Evolutionary conservation across 768 basidiomycete genomes (phyloP).

Genomic region (Xerocomellus chrysenteron): DNA sequence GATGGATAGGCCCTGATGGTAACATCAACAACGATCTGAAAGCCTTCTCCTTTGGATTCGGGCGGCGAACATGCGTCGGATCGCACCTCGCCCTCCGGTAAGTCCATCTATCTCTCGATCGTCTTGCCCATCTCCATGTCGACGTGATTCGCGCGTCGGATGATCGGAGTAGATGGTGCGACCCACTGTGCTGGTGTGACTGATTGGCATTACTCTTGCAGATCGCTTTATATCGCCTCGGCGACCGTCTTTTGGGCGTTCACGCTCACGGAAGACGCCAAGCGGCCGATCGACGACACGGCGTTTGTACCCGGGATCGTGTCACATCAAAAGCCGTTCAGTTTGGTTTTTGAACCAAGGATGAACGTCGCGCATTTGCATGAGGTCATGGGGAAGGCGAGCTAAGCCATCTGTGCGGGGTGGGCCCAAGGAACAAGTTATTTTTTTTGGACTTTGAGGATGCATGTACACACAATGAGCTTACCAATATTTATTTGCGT

Average conservation of each 20-base stretch:
- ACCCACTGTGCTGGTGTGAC: not conserved
- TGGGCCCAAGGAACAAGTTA: too few species aligned
- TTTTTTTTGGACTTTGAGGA: too few species aligned
- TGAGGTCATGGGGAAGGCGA: slow-evolving; percentile 13
- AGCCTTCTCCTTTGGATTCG: slow-evolving; percentile 55
- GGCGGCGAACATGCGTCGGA: slow-evolving; percentile 35
- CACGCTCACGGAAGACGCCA: slow-evolving; percentile 45
- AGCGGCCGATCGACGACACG: slow-evolving; percentile 55
- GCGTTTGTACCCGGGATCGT: slow-evolving; percentile 65
- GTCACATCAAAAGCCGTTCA: slow-evolving; percentile 61
- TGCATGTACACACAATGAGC: too few species aligned
- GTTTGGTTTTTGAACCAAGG: slow-evolving; percentile 52
- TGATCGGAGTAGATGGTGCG: not conserved
- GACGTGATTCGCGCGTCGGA: too few species aligned
- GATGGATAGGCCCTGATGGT: slow-evolving; percentile 50
- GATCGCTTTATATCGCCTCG: slow-evolving; percentile 63
- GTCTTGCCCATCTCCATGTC: not conserved
- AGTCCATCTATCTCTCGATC: not conserved
- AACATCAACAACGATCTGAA: slow-evolving; percentile 49
- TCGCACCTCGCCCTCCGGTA: slow-evolving; percentile 26
- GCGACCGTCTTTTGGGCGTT: slow-evolving; percentile 68
- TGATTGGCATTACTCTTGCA: slow-evolving; percentile 21
- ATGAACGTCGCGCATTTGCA: slow-evolving; percentile 16
- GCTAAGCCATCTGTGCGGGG: too few species aligned
- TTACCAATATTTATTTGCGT: too few species aligned